These are phyloP conservation scores for Acanthamoeba royreba DNA, from an alignment of 208 protist genomes.

Conservation along the genomic window DNA sequence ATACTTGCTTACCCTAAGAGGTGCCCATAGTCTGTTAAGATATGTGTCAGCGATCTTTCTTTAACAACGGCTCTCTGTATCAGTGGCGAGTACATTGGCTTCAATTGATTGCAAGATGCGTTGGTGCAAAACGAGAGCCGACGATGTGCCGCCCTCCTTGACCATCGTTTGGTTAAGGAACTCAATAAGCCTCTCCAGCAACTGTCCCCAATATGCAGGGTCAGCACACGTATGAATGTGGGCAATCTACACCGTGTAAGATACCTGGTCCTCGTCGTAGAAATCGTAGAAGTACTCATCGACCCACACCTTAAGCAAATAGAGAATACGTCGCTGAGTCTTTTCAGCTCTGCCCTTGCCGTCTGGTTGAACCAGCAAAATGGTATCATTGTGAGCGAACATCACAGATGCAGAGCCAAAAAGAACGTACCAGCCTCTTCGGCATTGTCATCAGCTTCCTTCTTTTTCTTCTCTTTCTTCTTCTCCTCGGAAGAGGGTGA, in stretches of 20 bases:
- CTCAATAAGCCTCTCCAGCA: constrained; percentile 32
- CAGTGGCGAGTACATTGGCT: constrained; percentile 45
- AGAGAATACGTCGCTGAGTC: constrained; percentile 33
- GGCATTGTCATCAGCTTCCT: not conserved
- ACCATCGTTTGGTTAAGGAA: constrained; percentile 45
- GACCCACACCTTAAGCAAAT: constrained; percentile 44
- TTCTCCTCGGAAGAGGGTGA: not conserved
- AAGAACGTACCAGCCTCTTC: not conserved
- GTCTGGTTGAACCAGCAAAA: not conserved
- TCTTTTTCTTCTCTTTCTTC: constrained; percentile 36
- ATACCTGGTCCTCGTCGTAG: constrained; percentile 40
- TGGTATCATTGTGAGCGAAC: not conserved
- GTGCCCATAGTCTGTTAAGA: constrained; percentile 19
- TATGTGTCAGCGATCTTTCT: not conserved
- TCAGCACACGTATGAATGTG: not conserved
- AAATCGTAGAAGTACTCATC: constrained; percentile 50
- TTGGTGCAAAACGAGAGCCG: not conserved
- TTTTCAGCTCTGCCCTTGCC: constrained; percentile 33
- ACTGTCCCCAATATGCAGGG: too few species aligned
- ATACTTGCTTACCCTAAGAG: not conserved
- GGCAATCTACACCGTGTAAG: too few species aligned
- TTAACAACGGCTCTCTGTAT: too few species aligned
- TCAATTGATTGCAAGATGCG: constrained; percentile 44
- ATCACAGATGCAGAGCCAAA: not conserved
- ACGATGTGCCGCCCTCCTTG: constrained; percentile 31